These are phyloP conservation scores for Neoarthrinium moseri DNA, from an alignment of 2,329 filamentous ascomycete genomes.

Conservation along the genomic window DNA sequence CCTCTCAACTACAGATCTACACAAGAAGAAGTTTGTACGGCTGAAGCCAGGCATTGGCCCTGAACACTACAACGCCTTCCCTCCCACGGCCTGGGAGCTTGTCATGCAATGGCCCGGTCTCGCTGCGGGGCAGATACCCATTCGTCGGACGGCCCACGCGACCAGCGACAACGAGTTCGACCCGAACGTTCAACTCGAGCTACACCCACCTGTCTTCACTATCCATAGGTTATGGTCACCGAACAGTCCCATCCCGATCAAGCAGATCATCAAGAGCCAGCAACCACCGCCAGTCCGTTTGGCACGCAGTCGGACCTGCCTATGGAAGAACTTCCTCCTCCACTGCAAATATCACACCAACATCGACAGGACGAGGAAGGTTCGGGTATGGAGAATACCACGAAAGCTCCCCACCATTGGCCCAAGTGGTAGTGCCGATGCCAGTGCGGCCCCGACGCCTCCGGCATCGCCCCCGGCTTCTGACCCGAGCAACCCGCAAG, in stretches of 20 bases:
- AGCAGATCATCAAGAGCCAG: conserved; percentile 59
- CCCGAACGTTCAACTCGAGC: conserved; percentile 74
- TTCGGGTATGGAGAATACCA: conserved; percentile 72
- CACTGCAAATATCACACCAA: conserved; percentile 67
- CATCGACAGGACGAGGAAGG: conserved; percentile 69
- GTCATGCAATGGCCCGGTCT: conserved; percentile 82
- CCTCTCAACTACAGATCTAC: conserved; percentile 23
- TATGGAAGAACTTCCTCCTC: conserved; percentile 73
- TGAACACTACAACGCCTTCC: conserved; percentile 76
- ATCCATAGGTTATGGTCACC: conserved; percentile 75
- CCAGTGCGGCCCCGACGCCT: conserved; percentile 31
- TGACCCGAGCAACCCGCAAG: conserved; percentile 17
- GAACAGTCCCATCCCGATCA: conserved; percentile 53
- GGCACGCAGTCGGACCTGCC: conserved; percentile 68
- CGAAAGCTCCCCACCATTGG: conserved; percentile 37
- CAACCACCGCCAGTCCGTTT: conserved; percentile 63
- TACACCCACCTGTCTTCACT: conserved; percentile 81
- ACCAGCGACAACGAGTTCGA: conserved; percentile 58
- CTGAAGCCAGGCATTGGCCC: conserved; percentile 67
- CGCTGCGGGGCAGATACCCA: conserved; percentile 65
- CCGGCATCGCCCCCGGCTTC: conserved; percentile 20
- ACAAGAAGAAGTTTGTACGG: conserved; percentile 62
- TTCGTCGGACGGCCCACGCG: conserved; percentile 76
- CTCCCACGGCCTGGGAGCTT: conserved; percentile 77
- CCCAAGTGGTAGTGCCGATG: conserved; percentile 33